Base-by-base conservation (phyloP, 2,329 filamentous ascomycete genomes). In the Fusarium sp. region DNA sequence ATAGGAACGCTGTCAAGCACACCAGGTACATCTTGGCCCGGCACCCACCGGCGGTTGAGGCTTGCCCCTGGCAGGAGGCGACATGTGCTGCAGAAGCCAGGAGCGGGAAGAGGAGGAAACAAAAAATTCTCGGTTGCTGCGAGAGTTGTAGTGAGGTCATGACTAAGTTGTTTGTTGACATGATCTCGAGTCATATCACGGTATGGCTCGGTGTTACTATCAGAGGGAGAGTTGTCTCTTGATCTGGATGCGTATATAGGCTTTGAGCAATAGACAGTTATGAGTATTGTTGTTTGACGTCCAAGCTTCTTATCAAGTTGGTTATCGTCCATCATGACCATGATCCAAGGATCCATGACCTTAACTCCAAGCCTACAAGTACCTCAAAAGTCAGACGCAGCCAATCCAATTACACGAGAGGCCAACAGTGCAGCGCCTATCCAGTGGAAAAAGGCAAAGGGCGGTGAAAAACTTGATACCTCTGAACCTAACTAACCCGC, bases 401-500 rank as follows among this genome's bases (percentile, higher is more conserved):
- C 69, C 67, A 63, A 67, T 55, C 56, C 51, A 70, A 74, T 69
- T 68, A 56, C 72, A 75, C 51, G 28, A 70, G 39, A 67, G 55
- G 47, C n/a, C 70, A 61, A 61, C 56, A 51, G 61, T 60, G 60
- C 72, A 75, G 62, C 73, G 56, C 54, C 56, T 60, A 62, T 36
- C 63, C 63, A 71, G 70, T 66, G 56, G 55, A 62, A 74, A 70
- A 60, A 63, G 53, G 63, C 72, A 76, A 77, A 77, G 75, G 75
- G 75, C 75, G 75, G 75, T 77, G 75, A 77, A 77, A 77, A 77
- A 66, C 65, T 63, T 60, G 70, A 76, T 69, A 74, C 69, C 39
- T 70, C 41, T 69, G 61, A 56, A 70, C 54, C 67, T 60, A 56
- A 58, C 70, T 76, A 75, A 72, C 32, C 59, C n/a, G 32, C 74